Conservation (phyloP, 768 basidiomycete genomes). For the Boletus pseudopeckii region DNA sequence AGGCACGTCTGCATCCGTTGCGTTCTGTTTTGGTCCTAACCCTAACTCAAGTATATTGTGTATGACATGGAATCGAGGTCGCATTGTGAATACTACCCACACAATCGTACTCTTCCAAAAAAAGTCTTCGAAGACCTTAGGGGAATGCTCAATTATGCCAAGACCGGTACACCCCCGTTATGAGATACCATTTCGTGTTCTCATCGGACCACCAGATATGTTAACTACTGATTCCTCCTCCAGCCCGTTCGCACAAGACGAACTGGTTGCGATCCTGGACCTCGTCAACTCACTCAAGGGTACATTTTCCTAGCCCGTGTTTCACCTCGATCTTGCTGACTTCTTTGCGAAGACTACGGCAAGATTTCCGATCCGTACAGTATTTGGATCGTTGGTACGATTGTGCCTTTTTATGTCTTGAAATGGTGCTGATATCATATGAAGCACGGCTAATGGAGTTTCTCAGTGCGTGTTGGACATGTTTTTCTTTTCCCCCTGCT, state of each 20-base stretch:
- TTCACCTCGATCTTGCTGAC: not conserved
- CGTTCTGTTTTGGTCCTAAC: not conserved
- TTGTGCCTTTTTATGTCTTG: not conserved
- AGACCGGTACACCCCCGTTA: constrained; percentile 1
- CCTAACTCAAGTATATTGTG: not conserved
- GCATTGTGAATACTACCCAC: constrained; percentile 16
- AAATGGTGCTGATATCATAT: not conserved
- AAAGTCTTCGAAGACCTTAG: constrained; percentile 6
- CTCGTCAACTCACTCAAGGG: not conserved
- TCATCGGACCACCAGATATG: constrained; percentile 1
- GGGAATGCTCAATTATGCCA: constrained; percentile 18
- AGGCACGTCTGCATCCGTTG: not conserved
- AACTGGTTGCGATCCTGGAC: constrained; percentile 7
- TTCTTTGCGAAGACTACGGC: not conserved
- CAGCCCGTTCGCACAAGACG: constrained; percentile 13
- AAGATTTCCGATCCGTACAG: constrained; percentile 3
- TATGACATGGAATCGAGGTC: constrained; percentile 10
- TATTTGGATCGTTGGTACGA: constrained; percentile 14
- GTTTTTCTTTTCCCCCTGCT: not conserved
- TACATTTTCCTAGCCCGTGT: not conserved
- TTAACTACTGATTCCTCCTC: constrained; percentile 15
- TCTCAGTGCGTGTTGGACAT: constrained; percentile 6
- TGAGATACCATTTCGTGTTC: not conserved
- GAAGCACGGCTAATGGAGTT: constrained; percentile 10
- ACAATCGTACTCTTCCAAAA: constrained; percentile 3